Conservation (phyloP, 805 yeast species). For the Candida oleophila region DNA sequence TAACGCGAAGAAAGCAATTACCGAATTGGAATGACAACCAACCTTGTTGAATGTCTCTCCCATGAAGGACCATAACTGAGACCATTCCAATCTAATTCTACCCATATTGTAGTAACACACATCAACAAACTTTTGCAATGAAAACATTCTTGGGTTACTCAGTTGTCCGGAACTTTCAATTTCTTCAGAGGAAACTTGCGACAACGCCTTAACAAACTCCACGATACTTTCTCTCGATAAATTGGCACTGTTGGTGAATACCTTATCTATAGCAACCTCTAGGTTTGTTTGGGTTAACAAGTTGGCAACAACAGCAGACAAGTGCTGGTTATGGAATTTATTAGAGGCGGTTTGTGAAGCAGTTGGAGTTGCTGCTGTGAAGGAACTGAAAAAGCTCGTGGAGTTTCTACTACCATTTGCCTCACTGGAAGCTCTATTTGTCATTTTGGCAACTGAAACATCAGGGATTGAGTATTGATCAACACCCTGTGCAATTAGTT, state of each 20-base stretch:
- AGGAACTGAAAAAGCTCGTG: conserved; percentile 54
- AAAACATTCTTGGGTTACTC: conserved; percentile 82
- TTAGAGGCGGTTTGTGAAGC: conserved; percentile 68
- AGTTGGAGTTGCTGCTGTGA: conserved; percentile 48
- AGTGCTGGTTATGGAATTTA: conserved; percentile 69
- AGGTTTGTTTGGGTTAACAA: conserved; percentile 64
- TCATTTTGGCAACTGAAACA: conserved; percentile 67
- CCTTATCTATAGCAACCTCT: conserved; percentile 79
- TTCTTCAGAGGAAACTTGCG: conserved; percentile 86
- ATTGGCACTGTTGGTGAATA: conserved; percentile 78
- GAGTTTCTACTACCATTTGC: conserved; percentile 22
- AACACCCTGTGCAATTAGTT: conserved; percentile 82
- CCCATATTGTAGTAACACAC: conserved; percentile 97
- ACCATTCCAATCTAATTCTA: conserved; percentile 95
- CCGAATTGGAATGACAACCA: conserved; percentile 74
- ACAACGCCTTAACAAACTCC: conserved; percentile 81
- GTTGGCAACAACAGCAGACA: conserved; percentile 56
- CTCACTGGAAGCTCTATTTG: conserved; percentile 51
- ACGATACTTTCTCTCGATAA: conserved; percentile 83
- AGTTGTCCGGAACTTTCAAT: conserved; percentile 84
- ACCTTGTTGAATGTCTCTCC: conserved; percentile 84
- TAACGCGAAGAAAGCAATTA: conserved; percentile 84
- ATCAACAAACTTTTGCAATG: conserved; percentile 93
- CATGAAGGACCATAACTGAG: conserved; percentile 91
- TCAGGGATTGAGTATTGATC: conserved; percentile 85